Conservation (phyloP, 2,329 filamentous ascomycete species). For the Sclerotinia nivalis region DNA sequence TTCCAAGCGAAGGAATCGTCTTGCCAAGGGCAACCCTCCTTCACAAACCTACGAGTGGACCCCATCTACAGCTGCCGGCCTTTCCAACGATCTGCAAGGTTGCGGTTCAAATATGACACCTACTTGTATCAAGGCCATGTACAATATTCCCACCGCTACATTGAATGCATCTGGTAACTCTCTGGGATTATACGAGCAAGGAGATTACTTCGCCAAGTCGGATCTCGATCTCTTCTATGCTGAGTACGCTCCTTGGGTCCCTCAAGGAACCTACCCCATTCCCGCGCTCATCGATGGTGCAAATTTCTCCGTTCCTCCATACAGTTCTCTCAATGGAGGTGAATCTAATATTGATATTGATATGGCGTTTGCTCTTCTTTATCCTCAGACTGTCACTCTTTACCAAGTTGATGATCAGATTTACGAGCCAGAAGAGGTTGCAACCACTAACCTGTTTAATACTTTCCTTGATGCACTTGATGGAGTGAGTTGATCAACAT, state of each 20-base stretch:
- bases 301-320: constrained; percentile 24
- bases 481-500: constrained; percentile 26
- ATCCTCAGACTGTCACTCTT: constrained; percentile 32
- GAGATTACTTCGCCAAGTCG: constrained; percentile 30
- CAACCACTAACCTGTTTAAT: constrained; percentile 36
- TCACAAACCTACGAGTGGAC: neutral
- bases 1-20: constrained; percentile 15
- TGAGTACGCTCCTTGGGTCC: constrained; percentile 28
- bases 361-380: constrained; percentile 34
- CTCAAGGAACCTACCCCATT: constrained; percentile 28
- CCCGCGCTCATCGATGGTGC: constrained; percentile 34
- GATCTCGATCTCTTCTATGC: constrained; percentile 30
- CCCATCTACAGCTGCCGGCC: constrained; percentile 12
- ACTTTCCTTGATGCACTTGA: constrained; percentile 39
- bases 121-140: constrained; percentile 37
- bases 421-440: constrained; percentile 32
- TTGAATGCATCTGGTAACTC: constrained; percentile 22
- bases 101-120: constrained; percentile 31
- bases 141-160: constrained; percentile 38
- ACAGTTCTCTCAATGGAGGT: constrained; percentile 22
- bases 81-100: constrained; percentile 24
- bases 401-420: constrained; percentile 38
- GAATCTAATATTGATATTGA: constrained; percentile 44
- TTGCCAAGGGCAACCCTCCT: neutral
- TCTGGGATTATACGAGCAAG: constrained; percentile 28